Conservation (phyloP, 2,329 filamentous ascomycete genomes). For the Diaporthe sp. region DNA sequence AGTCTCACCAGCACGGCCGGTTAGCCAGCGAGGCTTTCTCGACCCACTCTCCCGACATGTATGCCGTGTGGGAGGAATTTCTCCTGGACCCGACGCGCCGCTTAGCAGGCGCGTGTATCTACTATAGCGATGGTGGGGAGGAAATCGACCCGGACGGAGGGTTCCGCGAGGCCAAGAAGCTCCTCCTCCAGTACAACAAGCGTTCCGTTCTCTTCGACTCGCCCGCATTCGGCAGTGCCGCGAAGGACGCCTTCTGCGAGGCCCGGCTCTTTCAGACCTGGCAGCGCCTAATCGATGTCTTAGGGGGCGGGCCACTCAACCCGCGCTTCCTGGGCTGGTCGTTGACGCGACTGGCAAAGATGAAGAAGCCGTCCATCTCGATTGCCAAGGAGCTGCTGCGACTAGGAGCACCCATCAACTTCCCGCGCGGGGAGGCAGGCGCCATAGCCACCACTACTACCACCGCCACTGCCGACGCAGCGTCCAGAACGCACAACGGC, state of each 20-base stretch:
- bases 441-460: neutral
- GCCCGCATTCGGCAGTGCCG: neutral
- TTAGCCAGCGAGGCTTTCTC: constrained; percentile 9
- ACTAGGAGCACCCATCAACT: constrained; percentile 22
- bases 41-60: constrained; percentile 16
- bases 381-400: constrained; percentile 18
- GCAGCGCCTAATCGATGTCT: constrained; percentile 1
- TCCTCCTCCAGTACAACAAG: neutral
- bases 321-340: neutral
- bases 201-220: constrained; percentile 10
- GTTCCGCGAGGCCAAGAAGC: neutral
- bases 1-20: neutral
- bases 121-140: neutral
- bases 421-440: neutral
- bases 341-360: neutral
- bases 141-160: no score
- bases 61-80: constrained; percentile 17
- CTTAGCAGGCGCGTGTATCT: neutral
- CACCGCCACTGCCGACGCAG: neutral
- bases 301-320: constrained; percentile 4
- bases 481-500: neutral
- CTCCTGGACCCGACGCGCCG: constrained; percentile 1
- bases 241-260: constrained; percentile 4
- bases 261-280: constrained; percentile 14
- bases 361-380: neutral